Percentiles rank a stretch among this genome's conserved stretches.
Conservation (phyloP, 1,284 basidiomycete species). For the Entoloma clypeatum region DNA sequence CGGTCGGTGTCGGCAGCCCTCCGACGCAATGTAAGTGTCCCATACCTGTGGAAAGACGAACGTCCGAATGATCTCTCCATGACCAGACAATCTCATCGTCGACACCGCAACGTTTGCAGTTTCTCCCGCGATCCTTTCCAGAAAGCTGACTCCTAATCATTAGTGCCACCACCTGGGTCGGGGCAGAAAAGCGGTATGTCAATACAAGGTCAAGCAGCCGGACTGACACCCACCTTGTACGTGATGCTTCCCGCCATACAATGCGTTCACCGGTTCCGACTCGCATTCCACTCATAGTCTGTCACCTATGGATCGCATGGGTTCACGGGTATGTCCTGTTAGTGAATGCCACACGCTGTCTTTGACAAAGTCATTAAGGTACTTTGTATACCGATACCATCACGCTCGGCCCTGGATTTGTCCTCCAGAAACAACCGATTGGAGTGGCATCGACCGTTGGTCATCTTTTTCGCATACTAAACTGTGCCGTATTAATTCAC, state of each 20-base stretch:
- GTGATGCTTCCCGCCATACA: too few species aligned
- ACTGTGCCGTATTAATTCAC: conserved; percentile 18
- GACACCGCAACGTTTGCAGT: conserved; percentile 39
- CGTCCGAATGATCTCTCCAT: conserved; percentile 9
- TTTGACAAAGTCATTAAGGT: conserved; percentile 28
- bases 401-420: conserved; percentile 34
- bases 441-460: conserved; percentile 45
- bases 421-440: conserved; percentile 48
- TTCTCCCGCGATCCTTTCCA: conserved; percentile 7
- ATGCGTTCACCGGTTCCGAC: neutral
- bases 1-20: conserved; percentile 56
- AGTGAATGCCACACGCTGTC: neutral
- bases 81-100: conserved; percentile 35
- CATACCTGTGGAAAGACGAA: neutral
- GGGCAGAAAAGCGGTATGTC: conserved; percentile 45
- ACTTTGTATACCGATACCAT: conserved; percentile 47
- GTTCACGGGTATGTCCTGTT: conserved; percentile 39
- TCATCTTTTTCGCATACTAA: conserved; percentile 16
- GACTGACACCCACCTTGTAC: conserved; percentile 44
- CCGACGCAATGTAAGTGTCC: conserved; percentile 46
- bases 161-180: conserved; percentile 67
- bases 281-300: conserved; percentile 31
- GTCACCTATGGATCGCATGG: conserved; percentile 51
- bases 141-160: conserved; percentile 22
- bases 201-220: conserved; percentile 43